Base-by-base conservation (phyloP, 163 green algal genomes). In the Prototheca cutis region DNA sequence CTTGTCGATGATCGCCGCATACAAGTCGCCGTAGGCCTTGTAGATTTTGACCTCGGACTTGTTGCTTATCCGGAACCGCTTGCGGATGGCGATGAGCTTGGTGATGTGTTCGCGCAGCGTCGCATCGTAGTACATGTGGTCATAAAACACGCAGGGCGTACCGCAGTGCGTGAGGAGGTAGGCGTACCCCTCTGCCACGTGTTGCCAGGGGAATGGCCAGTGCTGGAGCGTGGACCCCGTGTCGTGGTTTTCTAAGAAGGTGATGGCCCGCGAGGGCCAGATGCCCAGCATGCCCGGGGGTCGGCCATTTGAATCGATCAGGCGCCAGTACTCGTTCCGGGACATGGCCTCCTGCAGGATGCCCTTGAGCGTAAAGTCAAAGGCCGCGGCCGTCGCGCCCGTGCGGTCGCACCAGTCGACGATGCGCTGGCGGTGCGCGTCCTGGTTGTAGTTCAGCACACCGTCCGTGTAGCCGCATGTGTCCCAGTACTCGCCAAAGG, bases 331-430 rank as follows among this genome's bases (percentile, higher is more conserved):
- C 81, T 97, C 88, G 27, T 73, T 67, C 6, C 84, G 72, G 15
- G 62, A 63, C 59, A 97, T 79, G 1, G 90, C 90, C 67, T 97
- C 89, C 69, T 95, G 84, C 65, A 94, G 61, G 34, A 94, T 84
- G 40, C 87, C 90, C 73, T 97, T 98, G 66, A 84, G 91, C 40
- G 92, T 98, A 83, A 98, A 98, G 79, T 98, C 92, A 71, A 98
- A 98, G n/a, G 92, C 89, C 4, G 85, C 86, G 17, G 74, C 71
- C 31, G 82, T 95, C 59, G 83, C 86, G 10, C 88, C 85, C 1
- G 90, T 96, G 39, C 61, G 59, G 75, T 98, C 90, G 58, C 85
- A 51, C 92, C 92, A 98, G 76, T 95, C 83, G 39, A 95, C 76
- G 27, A 88, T 95, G 61, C 86, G 82, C 80, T 97, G 90, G 15